These are phyloP conservation scores for Auricularia sp. DNA, from an alignment of 768 basidiomycete genomes.

Conservation along the genomic window DNA sequence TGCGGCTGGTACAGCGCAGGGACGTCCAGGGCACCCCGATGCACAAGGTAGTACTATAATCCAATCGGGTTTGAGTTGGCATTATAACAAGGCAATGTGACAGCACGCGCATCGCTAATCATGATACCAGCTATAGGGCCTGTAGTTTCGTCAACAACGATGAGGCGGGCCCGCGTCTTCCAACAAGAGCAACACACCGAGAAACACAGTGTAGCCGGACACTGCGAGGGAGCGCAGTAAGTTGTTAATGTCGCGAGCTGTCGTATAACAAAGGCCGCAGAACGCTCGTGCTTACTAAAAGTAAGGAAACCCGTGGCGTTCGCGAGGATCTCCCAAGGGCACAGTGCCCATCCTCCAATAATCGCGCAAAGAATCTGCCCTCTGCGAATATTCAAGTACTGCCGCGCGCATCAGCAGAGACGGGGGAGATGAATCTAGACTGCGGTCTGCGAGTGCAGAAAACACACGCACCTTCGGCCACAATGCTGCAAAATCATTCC, in stretches of 20 bases:
- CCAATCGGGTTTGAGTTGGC: neutral
- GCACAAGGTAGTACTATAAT: slow-evolving; percentile 66
- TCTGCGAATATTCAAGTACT: slow-evolving; percentile 68
- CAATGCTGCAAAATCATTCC: slow-evolving; percentile 78
- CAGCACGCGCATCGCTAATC: slow-evolving; percentile 39
- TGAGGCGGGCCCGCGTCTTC: too few relatives aligned
- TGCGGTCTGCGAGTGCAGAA: neutral
- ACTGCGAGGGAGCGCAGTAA: slow-evolving; percentile 16
- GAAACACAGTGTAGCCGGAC: slow-evolving; percentile 76
- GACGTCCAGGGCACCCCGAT: slow-evolving; percentile 61
- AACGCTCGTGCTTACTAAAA: slow-evolving; percentile 30
- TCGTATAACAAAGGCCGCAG: neutral
- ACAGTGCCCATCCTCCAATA: slow-evolving; percentile 73
- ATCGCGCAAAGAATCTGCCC: slow-evolving; percentile 73
- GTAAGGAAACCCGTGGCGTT: slow-evolving; percentile 56
- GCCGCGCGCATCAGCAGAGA: neutral
- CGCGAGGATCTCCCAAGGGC: slow-evolving; percentile 77
- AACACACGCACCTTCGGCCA: slow-evolving; percentile 33
- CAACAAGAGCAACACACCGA: slow-evolving; percentile 24
- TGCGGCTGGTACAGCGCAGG: slow-evolving; percentile 75
- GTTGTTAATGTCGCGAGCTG: neutral
- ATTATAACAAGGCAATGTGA: neutral
- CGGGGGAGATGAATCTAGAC: neutral
- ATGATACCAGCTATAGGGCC: slow-evolving; percentile 73
- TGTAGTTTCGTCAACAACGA: too few relatives aligned